These are phyloP conservation scores for Botrytis hyacinthi DNA, from an alignment of 2,329 filamentous ascomycete genomes.

Conservation along the genomic window DNA sequence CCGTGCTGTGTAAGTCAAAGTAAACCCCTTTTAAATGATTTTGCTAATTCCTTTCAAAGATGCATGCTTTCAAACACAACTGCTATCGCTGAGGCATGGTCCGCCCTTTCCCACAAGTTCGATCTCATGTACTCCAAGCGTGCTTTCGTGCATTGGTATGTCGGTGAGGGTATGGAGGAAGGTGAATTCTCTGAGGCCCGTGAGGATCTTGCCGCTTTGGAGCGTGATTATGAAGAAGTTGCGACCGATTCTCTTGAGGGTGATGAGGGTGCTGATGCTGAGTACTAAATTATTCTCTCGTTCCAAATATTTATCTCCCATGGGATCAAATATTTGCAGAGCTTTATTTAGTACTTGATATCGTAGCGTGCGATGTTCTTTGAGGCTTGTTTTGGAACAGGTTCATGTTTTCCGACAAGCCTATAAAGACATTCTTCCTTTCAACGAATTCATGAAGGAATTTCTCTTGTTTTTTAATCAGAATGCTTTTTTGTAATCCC, in stretches of 20 bases:
- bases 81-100: slow-evolving; percentile 64
- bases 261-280: slow-evolving; percentile 64
- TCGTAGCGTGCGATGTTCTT: slow-evolving; percentile 32
- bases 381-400: slow-evolving; percentile 34
- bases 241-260: slow-evolving; percentile 53
- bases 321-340: slow-evolving; percentile 36
- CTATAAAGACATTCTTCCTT: slow-evolving; percentile 30
- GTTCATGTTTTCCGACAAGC: slow-evolving; percentile 32
- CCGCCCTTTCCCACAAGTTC: slow-evolving; percentile 63
- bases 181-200: slow-evolving; percentile 65
- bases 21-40: slow-evolving; percentile 26
- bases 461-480: slow-evolving; percentile 36
- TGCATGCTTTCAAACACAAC: slow-evolving; percentile 65
- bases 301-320: slow-evolving; percentile 33
- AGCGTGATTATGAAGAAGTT: slow-evolving; percentile 65
- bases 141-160: slow-evolving; percentile 70
- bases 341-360: slow-evolving; percentile 35
- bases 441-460: slow-evolving; percentile 31
- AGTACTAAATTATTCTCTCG: slow-evolving; percentile 30
- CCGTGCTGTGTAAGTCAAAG: slow-evolving; percentile 82
- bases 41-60: neutral
- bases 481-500: slow-evolving; percentile 37
- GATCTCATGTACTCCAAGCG: slow-evolving; percentile 70
- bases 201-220: slow-evolving; percentile 63
- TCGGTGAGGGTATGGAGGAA: slow-evolving; percentile 69